Evolutionary conservation across 768 basidiomycete species (phyloP).

Genomic region (Boletus vermiculosoides): DNA sequence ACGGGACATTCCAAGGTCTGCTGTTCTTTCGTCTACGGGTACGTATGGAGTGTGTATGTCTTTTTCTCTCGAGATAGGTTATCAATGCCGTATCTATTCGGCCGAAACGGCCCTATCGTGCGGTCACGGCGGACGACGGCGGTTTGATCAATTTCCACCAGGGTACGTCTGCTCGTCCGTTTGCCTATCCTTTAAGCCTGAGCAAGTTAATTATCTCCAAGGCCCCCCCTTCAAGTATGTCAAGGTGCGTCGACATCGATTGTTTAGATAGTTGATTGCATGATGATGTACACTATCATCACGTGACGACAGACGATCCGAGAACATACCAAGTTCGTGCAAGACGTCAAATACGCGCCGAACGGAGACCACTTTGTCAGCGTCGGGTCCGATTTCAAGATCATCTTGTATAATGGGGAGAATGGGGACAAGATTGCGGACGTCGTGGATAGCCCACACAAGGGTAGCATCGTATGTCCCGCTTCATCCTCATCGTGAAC

Average conservation of each 20-base stretch:
- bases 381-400: constrained; percentile 84
- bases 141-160: constrained; percentile 78
- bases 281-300: neutral
- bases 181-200: neutral
- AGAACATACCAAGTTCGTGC: constrained; percentile 89
- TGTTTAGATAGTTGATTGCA: neutral
- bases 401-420: constrained; percentile 89
- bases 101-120: constrained; percentile 86
- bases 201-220: constrained; percentile 19
- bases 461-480: constrained; percentile 67
- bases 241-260: constrained; percentile 46
- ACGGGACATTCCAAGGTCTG: constrained; percentile 83
- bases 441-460: constrained; percentile 65
- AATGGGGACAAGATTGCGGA: constrained; percentile 77
- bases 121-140: constrained; percentile 87
- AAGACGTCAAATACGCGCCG: constrained; percentile 81
- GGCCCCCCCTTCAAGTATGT: constrained; percentile 89
- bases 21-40: neutral
- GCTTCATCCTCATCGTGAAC: neutral
- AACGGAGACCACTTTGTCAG: constrained; percentile 84
- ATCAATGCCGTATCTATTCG: constrained; percentile 90
- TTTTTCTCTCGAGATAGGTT: constrained; percentile 40
- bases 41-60: neutral
- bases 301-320: constrained; percentile 61
- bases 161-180: constrained; percentile 40